A percentile compares a stretch with the other conserved stretches of the same genome.
Conservation (phyloP, 495 filamentous ascomycete species). For the Alectoria sarmentosa region DNA sequence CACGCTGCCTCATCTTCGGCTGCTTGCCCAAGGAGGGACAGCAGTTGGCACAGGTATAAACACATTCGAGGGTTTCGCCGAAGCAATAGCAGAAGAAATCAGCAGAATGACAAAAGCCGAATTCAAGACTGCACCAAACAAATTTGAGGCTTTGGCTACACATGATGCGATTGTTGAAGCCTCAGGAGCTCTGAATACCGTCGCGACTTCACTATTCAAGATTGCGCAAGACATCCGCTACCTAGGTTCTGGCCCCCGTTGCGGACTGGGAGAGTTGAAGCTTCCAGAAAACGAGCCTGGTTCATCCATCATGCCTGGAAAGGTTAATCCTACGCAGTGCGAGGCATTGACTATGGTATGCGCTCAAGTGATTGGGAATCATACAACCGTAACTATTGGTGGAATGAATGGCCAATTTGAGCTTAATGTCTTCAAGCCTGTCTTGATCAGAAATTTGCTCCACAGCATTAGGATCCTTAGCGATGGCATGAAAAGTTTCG, state of each 20-base stretch:
- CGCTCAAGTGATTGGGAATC: slow-evolving; percentile 96
- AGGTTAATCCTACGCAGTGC: slow-evolving; percentile 98
- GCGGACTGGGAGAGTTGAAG: slow-evolving; percentile 85
- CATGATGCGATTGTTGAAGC: slow-evolving; percentile 96
- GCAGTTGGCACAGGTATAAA: slow-evolving; percentile 97
- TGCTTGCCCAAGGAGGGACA: slow-evolving; percentile 92
- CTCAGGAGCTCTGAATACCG: slow-evolving; percentile 84
- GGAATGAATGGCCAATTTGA: slow-evolving; percentile 99
- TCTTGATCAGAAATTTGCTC: slow-evolving; percentile 89
- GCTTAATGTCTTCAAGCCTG: slow-evolving; percentile 97
- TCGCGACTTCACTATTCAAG: slow-evolving; percentile 90
- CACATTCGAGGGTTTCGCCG: slow-evolving; percentile 93
- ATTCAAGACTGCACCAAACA: slow-evolving; percentile 97
- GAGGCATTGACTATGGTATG: slow-evolving; percentile 98
- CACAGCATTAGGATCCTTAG: slow-evolving; percentile 81
- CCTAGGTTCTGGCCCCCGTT: slow-evolving; percentile 91
- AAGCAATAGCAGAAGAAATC: slow-evolving; percentile 83
- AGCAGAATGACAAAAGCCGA: slow-evolving; percentile 83
- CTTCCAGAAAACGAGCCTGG: slow-evolving; percentile 98
- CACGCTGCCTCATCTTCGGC: slow-evolving; percentile 73
- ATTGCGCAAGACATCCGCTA: slow-evolving; percentile 98
- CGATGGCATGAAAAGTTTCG: slow-evolving; percentile 91
- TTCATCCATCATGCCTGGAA: slow-evolving; percentile 96
- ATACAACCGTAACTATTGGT: slow-evolving; percentile 81
- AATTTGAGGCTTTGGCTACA: slow-evolving; percentile 96